Evolutionary conservation across 306 rosid genomes (phyloP).

Genomic region (Senna tora): DNA sequence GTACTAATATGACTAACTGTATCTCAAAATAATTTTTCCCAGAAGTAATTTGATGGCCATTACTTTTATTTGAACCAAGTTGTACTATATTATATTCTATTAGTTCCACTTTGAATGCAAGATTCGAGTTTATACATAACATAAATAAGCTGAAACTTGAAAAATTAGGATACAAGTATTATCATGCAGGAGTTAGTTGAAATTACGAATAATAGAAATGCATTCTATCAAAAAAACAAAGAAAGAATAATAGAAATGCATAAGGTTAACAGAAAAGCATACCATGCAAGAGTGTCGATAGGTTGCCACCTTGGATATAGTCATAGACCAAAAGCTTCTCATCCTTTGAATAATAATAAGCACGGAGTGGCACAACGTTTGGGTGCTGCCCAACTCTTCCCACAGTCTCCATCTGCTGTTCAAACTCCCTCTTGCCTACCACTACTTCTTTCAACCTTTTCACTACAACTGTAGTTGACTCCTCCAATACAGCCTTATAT

Average conservation of each 20-base stretch:
- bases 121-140: not conserved
- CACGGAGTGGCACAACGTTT: conserved; percentile 75
- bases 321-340: conserved; percentile 86
- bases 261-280: conserved; percentile 34
- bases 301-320: conserved; percentile 63
- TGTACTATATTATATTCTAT: not conserved
- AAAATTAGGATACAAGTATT: not conserved
- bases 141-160: conserved; percentile 13
- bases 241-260: too few relatives aligned
- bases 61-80: not conserved
- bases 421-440: conserved; percentile 77
- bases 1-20: not conserved
- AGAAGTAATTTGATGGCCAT: not conserved
- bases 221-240: too few relatives aligned
- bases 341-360: conserved; percentile 88
- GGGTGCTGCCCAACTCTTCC: conserved; percentile 80
- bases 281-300: conserved; percentile 77
- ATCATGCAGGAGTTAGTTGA: not conserved
- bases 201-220: conserved; percentile 22
- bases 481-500: conserved; percentile 84
- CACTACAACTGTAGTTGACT: conserved; percentile 80
- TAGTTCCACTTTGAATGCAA: not conserved
- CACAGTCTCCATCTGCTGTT: conserved; percentile 78
- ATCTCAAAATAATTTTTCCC: not conserved
- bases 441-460: conserved; percentile 90